Percentiles rank a stretch among this genome's conserved stretches.
phyloP scores from a whole-genome alignment of 768 basidiomycete species.

The Panaeolus papilionaceus region DNA sequence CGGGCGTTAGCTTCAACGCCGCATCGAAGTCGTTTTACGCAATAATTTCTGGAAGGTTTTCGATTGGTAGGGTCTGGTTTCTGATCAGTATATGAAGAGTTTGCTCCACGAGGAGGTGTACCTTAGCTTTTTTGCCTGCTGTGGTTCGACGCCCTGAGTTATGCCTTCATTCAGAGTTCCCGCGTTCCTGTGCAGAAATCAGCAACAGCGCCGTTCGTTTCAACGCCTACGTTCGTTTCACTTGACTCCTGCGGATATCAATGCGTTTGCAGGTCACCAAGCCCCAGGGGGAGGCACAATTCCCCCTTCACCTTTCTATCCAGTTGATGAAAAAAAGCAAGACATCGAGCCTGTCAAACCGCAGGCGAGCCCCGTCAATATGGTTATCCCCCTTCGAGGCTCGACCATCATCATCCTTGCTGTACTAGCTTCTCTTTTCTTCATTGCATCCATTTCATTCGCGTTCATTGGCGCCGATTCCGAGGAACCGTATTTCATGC shows the following conservation, averaged over 20 bases:
- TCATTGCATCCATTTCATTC: slow-evolving; percentile 53
- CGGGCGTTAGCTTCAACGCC: slow-evolving; percentile 16
- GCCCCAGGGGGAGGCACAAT: slow-evolving; percentile 31
- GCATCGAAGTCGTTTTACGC: slow-evolving; percentile 5
- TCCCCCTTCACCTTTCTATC: slow-evolving; percentile 19
- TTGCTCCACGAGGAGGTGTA: not conserved
- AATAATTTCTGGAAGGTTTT: slow-evolving; percentile 3
- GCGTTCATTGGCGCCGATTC: slow-evolving; percentile 52
- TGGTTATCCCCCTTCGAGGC: slow-evolving; percentile 36
- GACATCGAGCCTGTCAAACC: not conserved
- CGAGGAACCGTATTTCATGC: slow-evolving; percentile 47
- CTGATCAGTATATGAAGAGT: slow-evolving; percentile 7
- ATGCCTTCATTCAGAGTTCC: slow-evolving; percentile 38
- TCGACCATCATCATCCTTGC: slow-evolving; percentile 41
- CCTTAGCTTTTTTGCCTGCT: slow-evolving; percentile 12
- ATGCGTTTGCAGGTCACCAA: slow-evolving; percentile 28
- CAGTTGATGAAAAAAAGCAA: not conserved
- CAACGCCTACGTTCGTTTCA: slow-evolving; percentile 51
- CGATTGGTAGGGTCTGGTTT: not conserved
- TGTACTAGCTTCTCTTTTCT: slow-evolving; percentile 51
- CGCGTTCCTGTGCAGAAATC: slow-evolving; percentile 29
- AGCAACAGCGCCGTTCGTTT: slow-evolving; percentile 40
- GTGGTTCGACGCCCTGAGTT: slow-evolving; percentile 22
- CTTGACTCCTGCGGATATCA: slow-evolving; percentile 36
- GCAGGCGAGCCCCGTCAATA: slow-evolving; percentile 24